These are phyloP conservation scores for Heliocybe sulcata DNA, from an alignment of 1,284 basidiomycete species.

Conservation along the genomic window DNA sequence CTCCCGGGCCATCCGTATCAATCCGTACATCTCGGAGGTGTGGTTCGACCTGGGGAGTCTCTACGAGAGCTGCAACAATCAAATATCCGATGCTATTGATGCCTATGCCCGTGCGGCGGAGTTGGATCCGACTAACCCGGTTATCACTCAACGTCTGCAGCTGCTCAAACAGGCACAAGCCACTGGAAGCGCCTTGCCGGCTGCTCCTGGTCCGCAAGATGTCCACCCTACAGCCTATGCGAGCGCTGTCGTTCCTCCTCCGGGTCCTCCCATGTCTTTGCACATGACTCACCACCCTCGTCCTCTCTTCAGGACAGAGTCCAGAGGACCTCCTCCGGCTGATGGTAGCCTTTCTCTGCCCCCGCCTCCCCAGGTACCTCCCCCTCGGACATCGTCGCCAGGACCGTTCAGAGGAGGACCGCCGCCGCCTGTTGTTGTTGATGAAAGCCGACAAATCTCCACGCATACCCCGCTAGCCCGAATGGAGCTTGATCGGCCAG, in stretches of 20 bases:
- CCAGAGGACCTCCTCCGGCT: conserved; percentile 36
- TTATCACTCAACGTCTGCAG: conserved; percentile 73
- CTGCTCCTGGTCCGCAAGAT: conserved; percentile 87
- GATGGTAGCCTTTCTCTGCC: conserved; percentile 52
- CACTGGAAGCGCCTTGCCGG: conserved; percentile 70
- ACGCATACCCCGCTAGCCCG: conserved; percentile 70
- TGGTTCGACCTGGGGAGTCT: conserved; percentile 98
- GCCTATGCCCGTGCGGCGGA: conserved; percentile 92
- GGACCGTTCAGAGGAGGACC: conserved; percentile 72
- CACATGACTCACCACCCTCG: conserved; percentile 35
- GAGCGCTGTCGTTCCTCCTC: conserved; percentile 60
- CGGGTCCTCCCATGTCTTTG: conserved; percentile 56
- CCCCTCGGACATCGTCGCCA: conserved; percentile 42
- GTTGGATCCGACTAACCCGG: conserved; percentile 76
- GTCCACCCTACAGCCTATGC: conserved; percentile 94
- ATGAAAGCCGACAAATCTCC: conserved; percentile 56
- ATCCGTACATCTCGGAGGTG: conserved; percentile 98
- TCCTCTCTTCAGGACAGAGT: conserved; percentile 58
- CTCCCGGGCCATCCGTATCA: conserved; percentile 96
- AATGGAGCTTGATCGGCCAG: conserved; percentile 77
- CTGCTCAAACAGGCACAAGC: conserved; percentile 78
- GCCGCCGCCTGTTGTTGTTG: conserved; percentile 69
- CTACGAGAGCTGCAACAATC: conserved; percentile 99
- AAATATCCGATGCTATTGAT: conserved; percentile 97
- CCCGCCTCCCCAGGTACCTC: conserved; percentile 41